Conservation (phyloP, 176 grass and related monocot genomes). For the Triticum timopheevii region DNA sequence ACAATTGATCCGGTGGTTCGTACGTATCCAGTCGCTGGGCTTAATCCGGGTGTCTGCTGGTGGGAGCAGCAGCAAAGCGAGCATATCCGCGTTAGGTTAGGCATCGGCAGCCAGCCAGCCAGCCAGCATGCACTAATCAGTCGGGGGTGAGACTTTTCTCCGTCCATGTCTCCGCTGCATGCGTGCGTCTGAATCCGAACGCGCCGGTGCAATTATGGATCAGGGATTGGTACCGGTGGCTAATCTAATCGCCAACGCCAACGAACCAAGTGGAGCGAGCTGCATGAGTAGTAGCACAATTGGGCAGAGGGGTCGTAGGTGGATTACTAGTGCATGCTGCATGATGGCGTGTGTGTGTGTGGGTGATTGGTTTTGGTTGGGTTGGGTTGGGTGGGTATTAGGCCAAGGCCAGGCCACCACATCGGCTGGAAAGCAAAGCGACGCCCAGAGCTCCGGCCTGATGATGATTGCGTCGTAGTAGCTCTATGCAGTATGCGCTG, state of each 20-base stretch:
- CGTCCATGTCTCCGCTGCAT: not conserved
- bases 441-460: not conserved
- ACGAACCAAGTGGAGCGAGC: too few relatives aligned
- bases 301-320: too few relatives aligned
- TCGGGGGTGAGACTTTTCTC: not conserved
- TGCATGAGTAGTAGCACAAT: too few relatives aligned
- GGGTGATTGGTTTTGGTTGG: not conserved
- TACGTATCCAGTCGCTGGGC: not conserved
- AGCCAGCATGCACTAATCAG: not conserved
- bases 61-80: constrained; percentile 20
- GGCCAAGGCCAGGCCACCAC: not conserved
- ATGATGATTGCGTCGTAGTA: not conserved
- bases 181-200: not conserved
- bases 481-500: too few relatives aligned
- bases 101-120: not conserved
- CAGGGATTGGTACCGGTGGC: too few relatives aligned
- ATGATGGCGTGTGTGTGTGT: not conserved
- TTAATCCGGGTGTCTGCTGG: constrained; percentile 38
- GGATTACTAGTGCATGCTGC: not conserved
- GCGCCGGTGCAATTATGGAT: constrained; percentile 24
- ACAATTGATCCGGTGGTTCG: not conserved
- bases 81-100: constrained; percentile 35
- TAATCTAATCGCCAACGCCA: too few relatives aligned
- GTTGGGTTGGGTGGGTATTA: not conserved
- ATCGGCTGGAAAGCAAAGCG: not conserved